phyloP scores from a whole-genome alignment of 495 filamentous ascomycete genomes.

The Aspergillus diversus region DNA sequence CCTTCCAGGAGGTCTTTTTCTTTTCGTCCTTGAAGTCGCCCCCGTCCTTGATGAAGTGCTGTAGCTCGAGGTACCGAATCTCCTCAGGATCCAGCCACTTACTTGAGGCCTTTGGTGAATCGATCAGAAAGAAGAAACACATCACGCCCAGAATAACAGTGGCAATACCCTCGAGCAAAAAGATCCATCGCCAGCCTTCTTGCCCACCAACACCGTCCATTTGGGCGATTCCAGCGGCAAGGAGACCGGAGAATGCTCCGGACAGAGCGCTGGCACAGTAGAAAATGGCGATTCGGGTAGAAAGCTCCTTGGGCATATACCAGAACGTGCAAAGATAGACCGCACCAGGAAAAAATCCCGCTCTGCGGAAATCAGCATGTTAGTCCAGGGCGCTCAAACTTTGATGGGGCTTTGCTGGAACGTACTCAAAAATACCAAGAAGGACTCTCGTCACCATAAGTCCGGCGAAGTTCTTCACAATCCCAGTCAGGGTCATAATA shows the following conservation, averaged over 20 bases:
- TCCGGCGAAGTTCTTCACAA: conserved; percentile 59
- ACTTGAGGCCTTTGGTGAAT: conserved; percentile 26
- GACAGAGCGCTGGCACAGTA: conserved; percentile 62
- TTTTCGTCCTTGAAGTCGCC: conserved; percentile 31
- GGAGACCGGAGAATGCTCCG: conserved; percentile 68
- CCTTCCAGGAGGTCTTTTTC: conserved; percentile 25
- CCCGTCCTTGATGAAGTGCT: conserved; percentile 35
- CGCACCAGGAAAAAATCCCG: conserved; percentile 69
- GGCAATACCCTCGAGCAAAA: conserved; percentile 59
- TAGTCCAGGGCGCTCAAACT: neutral
- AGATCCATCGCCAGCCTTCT: conserved; percentile 76
- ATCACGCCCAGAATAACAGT: conserved; percentile 57
- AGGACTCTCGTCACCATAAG: conserved; percentile 54
- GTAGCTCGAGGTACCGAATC: conserved; percentile 32
- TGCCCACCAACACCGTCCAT: conserved; percentile 66
- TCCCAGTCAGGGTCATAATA: conserved; percentile 32
- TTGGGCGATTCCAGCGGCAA: conserved; percentile 66
- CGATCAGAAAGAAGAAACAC: conserved; percentile 54
- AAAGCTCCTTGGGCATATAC: conserved; percentile 53
- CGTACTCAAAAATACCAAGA: conserved; percentile 55
- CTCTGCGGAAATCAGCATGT: conserved; percentile 3
- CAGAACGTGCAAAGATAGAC: conserved; percentile 75
- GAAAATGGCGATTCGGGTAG: conserved; percentile 59
- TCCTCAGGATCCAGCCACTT: conserved; percentile 30
- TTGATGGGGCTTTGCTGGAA: neutral